Evolutionary conservation across 169 alveolate genomes (phyloP).

Genomic region (Eimeria brunetti): DNA sequence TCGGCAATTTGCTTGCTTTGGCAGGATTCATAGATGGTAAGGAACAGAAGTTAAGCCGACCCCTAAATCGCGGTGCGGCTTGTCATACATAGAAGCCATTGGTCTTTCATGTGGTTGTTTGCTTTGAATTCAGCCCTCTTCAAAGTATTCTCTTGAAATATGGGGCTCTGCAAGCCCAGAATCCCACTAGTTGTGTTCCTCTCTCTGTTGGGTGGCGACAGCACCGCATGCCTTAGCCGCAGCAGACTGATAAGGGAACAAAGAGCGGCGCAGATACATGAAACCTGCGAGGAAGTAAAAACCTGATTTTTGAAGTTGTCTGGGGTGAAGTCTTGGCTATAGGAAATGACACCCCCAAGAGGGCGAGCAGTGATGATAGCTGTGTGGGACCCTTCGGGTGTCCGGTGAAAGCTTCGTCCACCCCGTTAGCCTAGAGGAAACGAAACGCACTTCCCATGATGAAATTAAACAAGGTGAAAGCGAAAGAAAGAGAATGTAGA

Average conservation of each 20-base stretch:
- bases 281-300: not conserved
- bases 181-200: not conserved
- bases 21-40: not conserved
- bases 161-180: not conserved
- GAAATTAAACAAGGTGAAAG: not conserved
- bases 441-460: not conserved
- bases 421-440: not conserved
- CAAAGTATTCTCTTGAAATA: not conserved
- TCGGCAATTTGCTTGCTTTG: not conserved
- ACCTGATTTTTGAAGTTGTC: not conserved
- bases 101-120: not conserved
- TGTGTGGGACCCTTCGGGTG: slow-evolving; percentile 1
- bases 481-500: not conserved
- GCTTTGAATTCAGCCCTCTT: not conserved
- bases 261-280: not conserved
- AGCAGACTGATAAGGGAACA: not conserved
- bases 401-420: not conserved
- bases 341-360: slow-evolving; percentile 7
- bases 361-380: slow-evolving; percentile 14
- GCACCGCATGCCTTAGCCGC: not conserved
- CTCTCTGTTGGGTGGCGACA: not conserved
- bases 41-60: not conserved
- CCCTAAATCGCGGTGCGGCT: not conserved
- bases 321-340: not conserved
- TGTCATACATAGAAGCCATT: not conserved